Evolutionary conservation across 2,329 filamentous ascomycete genomes (phyloP).

Genomic region (Pseudonectria buxi): DNA sequence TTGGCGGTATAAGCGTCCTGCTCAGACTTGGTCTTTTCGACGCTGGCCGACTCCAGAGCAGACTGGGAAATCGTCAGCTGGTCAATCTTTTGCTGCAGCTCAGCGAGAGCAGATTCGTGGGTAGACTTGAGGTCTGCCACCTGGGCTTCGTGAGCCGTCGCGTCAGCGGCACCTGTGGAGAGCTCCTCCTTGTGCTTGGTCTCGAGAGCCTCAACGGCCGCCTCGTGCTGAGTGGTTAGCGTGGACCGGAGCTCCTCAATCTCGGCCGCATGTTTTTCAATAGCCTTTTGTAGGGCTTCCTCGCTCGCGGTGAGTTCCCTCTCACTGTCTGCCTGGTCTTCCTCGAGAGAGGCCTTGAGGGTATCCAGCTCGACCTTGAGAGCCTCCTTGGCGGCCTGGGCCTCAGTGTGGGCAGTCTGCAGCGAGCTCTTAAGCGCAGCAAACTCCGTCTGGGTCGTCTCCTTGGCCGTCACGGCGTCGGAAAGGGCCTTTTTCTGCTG

Average conservation of each 20-base stretch:
- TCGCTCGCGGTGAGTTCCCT: conserved; percentile 29
- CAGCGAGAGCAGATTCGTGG: conserved; percentile 41
- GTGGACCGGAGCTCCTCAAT: conserved; percentile 44
- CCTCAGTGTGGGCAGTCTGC: conserved; percentile 41
- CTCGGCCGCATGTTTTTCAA: conserved; percentile 42
- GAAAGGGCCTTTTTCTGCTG: no score
- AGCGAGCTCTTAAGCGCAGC: conserved; percentile 12
- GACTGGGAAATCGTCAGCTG: conserved; percentile 42
- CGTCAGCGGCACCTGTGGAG: conserved; percentile 37
- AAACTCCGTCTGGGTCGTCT: no score
- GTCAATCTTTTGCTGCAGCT: conserved; percentile 50
- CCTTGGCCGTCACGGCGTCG: no score
- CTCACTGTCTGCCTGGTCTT: conserved; percentile 26
- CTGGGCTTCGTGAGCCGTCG: conserved; percentile 41
- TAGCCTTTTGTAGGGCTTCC: conserved; percentile 29
- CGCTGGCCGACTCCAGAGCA: conserved; percentile 38
- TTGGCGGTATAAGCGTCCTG: conserved; percentile 38
- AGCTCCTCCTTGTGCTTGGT: conserved; percentile 47
- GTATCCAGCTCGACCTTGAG: conserved; percentile 41
- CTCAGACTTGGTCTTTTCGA: conserved; percentile 38
- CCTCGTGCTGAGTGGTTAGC: conserved; percentile 44
- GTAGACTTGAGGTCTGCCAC: conserved; percentile 43
- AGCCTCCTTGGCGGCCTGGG: conserved; percentile 42
- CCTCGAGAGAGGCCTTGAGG: conserved; percentile 46
- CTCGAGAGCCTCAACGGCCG: conserved; percentile 42